Evolutionary conservation across 2,329 filamentous ascomycete species (phyloP).

Genomic region (Periconia sp.): DNA sequence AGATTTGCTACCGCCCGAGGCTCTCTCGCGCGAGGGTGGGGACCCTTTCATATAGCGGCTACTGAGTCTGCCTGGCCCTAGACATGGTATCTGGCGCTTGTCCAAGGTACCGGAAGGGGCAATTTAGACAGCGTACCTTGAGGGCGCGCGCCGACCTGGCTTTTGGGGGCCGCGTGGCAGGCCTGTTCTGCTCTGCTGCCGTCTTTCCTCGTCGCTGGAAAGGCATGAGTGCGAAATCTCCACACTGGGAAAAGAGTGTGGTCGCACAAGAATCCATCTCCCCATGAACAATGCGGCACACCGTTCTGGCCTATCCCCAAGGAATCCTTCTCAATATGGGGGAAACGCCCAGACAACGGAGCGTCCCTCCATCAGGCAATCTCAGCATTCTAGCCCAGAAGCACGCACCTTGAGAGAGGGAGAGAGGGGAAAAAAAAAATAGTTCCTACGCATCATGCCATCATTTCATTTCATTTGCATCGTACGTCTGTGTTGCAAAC

Average conservation of each 20-base stretch:
- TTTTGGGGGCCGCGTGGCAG: slow-evolving; percentile 8
- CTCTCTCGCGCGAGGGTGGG: neutral
- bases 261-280: no score
- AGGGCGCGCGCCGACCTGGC: slow-evolving; percentile 1
- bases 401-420: neutral
- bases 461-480: slow-evolving; percentile 6
- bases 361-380: neutral
- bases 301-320: neutral
- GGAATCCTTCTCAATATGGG: neutral
- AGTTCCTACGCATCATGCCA: neutral
- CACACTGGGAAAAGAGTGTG: neutral
- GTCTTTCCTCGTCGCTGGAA: neutral
- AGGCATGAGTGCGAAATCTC: neutral
- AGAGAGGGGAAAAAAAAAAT: neutral
- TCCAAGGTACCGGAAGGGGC: neutral
- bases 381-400: neutral
- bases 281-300: no score
- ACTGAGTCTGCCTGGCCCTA: slow-evolving; percentile 3
- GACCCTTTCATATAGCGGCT: neutral
- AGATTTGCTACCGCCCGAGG: no score
- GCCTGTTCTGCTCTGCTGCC: neutral
- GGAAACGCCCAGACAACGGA: neutral
- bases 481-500: slow-evolving; percentile 5
- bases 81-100: neutral
- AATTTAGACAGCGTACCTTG: neutral